Evolutionary conservation across 2,329 filamentous ascomycete species (phyloP).

Genomic region (Cladosporium cucumerinum): DNA sequence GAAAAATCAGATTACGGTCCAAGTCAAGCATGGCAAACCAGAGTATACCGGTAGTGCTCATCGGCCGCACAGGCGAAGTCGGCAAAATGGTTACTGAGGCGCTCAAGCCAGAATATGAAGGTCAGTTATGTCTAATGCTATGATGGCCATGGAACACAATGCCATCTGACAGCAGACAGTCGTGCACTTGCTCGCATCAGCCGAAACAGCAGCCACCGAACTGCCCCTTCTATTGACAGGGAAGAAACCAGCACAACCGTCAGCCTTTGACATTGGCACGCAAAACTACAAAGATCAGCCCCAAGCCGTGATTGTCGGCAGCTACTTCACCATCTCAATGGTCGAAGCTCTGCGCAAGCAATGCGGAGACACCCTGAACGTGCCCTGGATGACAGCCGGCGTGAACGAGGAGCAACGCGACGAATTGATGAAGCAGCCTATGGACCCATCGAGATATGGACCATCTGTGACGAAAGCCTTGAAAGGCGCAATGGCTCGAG

Average conservation of each 20-base stretch:
- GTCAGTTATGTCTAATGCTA: not conserved
- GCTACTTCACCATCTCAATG: constrained; percentile 4
- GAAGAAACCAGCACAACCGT: not conserved
- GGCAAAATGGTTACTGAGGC: not conserved
- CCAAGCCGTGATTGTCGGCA: not conserved
- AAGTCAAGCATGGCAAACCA: not conserved
- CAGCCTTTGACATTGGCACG: not conserved
- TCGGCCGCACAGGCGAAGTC: not conserved
- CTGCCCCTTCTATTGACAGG: not conserved
- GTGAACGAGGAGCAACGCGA: constrained; percentile 2
- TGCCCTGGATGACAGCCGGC: not conserved
- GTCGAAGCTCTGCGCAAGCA: not conserved
- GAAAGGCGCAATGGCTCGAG: not conserved
- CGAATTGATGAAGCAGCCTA: not conserved
- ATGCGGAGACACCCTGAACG: not conserved
- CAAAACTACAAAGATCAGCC: not conserved
- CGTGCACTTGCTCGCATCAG: not conserved
- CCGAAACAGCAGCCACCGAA: not conserved
- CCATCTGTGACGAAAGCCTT: not conserved
- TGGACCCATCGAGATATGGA: not conserved
- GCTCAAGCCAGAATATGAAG: not conserved
- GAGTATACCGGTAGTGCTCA: not conserved
- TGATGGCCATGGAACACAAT: not conserved
- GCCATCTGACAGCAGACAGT: not conserved
- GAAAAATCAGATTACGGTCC: not conserved